Conservation (phyloP, 306 rosid genomes). For the Vicia villosa region DNA sequence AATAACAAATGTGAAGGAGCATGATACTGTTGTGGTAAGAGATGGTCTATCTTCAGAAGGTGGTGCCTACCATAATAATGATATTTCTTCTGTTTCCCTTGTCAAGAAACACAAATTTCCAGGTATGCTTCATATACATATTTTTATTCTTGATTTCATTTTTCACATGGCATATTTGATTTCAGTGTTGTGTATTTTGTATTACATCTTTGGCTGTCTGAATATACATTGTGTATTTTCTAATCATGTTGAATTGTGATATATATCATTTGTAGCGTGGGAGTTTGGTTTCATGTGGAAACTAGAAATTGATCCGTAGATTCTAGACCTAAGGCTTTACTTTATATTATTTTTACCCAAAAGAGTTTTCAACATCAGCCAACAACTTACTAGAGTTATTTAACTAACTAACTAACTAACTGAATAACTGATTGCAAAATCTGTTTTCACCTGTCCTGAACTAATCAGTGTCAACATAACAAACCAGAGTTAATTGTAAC, state of each 20-base stretch:
- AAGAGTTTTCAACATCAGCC: neutral
- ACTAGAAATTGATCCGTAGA: neutral
- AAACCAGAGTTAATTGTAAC: neutral
- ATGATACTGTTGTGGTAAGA: slow-evolving; percentile 41
- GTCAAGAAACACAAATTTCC: neutral
- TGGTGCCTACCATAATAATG: neutral
- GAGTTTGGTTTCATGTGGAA: neutral
- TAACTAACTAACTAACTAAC: neutral
- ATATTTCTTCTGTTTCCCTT: neutral
- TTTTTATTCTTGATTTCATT: neutral
- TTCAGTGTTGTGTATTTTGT: neutral
- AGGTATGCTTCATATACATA: neutral
- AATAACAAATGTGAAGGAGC: slow-evolving; percentile 50
- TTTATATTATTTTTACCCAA: neutral
- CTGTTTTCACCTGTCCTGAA: neutral
- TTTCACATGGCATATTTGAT: neutral
- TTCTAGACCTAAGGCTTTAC: neutral
- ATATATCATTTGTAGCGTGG: neutral
- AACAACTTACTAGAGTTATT: neutral
- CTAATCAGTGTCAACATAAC: neutral
- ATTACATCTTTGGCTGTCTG: neutral
- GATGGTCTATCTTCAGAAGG: slow-evolving; percentile 36
- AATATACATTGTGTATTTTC: neutral
- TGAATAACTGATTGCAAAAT: neutral
- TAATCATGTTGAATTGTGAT: neutral